Base-by-base conservation (phyloP, 2,329 filamentous ascomycete species). In the Aureobasidium pullulans region DNA sequence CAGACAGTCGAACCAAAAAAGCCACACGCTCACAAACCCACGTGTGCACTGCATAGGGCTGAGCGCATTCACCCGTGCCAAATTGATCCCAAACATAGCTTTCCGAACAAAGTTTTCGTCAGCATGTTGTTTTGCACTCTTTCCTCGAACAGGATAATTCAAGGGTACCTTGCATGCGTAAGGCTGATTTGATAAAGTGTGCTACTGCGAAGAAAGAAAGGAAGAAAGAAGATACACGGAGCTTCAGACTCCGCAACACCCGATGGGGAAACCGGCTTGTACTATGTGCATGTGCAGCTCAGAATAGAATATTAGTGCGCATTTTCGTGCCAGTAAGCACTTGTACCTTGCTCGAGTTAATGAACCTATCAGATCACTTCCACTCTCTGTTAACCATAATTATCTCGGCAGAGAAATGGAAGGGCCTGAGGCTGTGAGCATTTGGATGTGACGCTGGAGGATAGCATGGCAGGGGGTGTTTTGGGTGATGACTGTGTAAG, bases 21-120 rank as follows among this genome's bases (percentile, higher is more conserved):
- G 23, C 23, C 23, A 23, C 23, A 23, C 23, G 23, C 23, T 23
- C 23, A 23, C 23, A 23, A 23, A 40, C 15, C 48, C 48, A 52
- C 49, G 49, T 53, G 49, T 32, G 31, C 4, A 31, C 9, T 32
- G 49, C 49, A 53, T 53, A 53, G 49, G 49, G 49, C 49, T 53
- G 49, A 32, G 36, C 36, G 19, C 11, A 39, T 4, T 36, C 34
- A 36, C 34, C 34, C 34, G 34, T 36, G 34, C 34, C 34, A 9
- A 3, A 9, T 36, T 36, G 34, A 36, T 50, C 19, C 48, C 34
- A 50, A 39, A 50, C 32, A 50, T 50, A 50, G 34, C 48, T 11
- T n/a, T 50, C 32, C 32, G n/a, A 19, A 5, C 8, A 34, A 28
- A 23, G 2, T 16, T n/a, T 6, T 49, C 5, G 19, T 37, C 32